A percentile compares a stretch with the other conserved stretches of the same genome.
Evolutionary conservation across 2,329 filamentous ascomycete genomes (phyloP).

Genomic region (Mycosphaerella sp.): DNA sequence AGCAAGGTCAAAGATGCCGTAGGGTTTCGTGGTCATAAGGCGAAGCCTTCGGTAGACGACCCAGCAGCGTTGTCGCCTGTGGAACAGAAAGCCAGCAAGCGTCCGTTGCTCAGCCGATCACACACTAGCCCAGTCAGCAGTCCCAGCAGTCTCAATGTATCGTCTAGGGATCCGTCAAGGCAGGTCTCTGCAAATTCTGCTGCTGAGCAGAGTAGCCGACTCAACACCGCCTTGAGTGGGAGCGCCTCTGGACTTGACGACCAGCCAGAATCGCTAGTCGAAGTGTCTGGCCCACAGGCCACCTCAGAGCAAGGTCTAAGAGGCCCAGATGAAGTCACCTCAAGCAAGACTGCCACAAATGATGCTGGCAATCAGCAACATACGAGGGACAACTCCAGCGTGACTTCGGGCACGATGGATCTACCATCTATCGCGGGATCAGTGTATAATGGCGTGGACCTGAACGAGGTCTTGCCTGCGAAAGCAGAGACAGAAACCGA

Average conservation of each 20-base stretch:
- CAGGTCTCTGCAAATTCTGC: conserved; percentile 12
- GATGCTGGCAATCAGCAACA: conserved; percentile 6
- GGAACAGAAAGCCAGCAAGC: conserved; percentile 19
- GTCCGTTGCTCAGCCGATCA: conserved; percentile 23
- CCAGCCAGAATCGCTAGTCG: background rate
- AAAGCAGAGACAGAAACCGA: conserved; percentile 45
- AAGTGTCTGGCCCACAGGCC: conserved; percentile 8
- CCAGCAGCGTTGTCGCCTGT: conserved; percentile 19
- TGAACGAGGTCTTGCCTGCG: conserved; percentile 50
- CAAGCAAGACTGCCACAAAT: conserved; percentile 8
- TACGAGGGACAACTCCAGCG: conserved; percentile 6
- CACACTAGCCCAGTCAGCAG: conserved; percentile 28
- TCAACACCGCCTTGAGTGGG: conserved; percentile 12
- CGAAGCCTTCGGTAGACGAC: conserved; percentile 34
- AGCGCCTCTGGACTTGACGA: background rate
- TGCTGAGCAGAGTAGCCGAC: conserved; percentile 18
- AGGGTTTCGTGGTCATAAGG: conserved; percentile 45
- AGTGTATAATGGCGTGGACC: conserved; percentile 53
- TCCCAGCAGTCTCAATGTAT: conserved; percentile 22
- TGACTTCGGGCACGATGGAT: conserved; percentile 9
- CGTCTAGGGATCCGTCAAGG: conserved; percentile 5
- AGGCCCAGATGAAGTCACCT: background rate
- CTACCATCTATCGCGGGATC: conserved; percentile 54
- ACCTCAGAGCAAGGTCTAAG: conserved; percentile 14
- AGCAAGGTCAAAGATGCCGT: conserved; percentile 83